phyloP scores from a whole-genome alignment of 305 asterid genomes.

The Stenogyne calaminthoides region DNA sequence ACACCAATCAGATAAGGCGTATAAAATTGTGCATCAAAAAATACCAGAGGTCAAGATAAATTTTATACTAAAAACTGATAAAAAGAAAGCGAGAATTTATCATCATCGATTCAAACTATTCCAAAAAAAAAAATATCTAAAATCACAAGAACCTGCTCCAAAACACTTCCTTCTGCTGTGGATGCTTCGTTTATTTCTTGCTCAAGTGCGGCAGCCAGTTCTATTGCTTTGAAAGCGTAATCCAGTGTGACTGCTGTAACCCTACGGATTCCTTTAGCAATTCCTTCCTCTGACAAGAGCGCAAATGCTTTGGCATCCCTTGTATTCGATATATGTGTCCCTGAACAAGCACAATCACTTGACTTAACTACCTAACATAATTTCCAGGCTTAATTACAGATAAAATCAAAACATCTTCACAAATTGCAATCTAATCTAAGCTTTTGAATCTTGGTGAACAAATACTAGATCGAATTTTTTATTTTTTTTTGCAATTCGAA shows the following conservation, averaged over 20 bases:
- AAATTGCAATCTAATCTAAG: too few relatives aligned
- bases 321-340: constrained; percentile 93
- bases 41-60: background rate
- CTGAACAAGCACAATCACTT: constrained; percentile 48
- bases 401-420: too few relatives aligned
- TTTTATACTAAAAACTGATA: background rate
- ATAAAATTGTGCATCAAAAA: background rate
- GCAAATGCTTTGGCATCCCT: constrained; percentile 91
- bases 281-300: constrained; percentile 92
- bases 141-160: constrained; percentile 77
- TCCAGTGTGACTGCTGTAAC: constrained; percentile 84
- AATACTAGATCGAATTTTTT: too few relatives aligned
- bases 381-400: background rate
- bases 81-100: background rate
- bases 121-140: constrained; percentile 7
- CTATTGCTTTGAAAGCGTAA: constrained; percentile 77
- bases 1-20: background rate
- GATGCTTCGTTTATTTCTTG: constrained; percentile 78
- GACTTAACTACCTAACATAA: constrained; percentile 17
- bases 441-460: too few relatives aligned
- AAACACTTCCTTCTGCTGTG: constrained; percentile 64
- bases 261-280: constrained; percentile 95
- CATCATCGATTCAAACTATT: background rate
- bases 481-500: too few relatives aligned
- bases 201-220: constrained; percentile 71